Conservation (phyloP, 768 basidiomycete species). For the Trametes gibbosa region DNA sequence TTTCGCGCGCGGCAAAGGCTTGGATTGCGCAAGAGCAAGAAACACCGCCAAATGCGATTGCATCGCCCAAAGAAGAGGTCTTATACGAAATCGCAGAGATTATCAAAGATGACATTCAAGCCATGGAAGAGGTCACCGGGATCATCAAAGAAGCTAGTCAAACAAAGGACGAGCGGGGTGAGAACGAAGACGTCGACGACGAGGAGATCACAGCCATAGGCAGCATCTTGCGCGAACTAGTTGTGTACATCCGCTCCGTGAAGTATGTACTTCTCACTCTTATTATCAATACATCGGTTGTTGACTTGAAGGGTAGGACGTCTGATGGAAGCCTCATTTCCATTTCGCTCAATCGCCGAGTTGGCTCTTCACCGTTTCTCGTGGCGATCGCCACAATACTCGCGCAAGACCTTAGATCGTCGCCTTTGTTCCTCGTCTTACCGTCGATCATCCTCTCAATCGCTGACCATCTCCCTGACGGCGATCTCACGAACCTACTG, state of each 20-base stretch:
- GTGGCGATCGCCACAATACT: conserved; percentile 61
- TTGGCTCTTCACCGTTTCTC: conserved; percentile 59
- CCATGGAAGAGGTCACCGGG: conserved; percentile 63
- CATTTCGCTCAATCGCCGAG: conserved; percentile 51
- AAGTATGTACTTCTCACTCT: conserved; percentile 44
- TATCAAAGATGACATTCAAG: neutral
- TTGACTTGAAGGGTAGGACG: conserved; percentile 34
- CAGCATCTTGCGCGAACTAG: conserved; percentile 56
- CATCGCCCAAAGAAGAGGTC: conserved; percentile 34
- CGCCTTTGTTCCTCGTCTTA: conserved; percentile 57
- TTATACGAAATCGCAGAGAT: neutral
- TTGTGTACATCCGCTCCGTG: conserved; percentile 53
- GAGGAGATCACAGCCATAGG: conserved; percentile 69
- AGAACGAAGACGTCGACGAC: conserved; percentile 64
- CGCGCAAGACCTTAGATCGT: conserved; percentile 53
- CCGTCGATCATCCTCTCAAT: conserved; percentile 63
- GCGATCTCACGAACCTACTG: conserved; percentile 62
- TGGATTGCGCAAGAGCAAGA: conserved; percentile 49
- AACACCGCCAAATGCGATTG: conserved; percentile 24
- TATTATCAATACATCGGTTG: neutral
- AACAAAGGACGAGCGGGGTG: conserved; percentile 55
- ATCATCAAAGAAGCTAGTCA: conserved; percentile 71
- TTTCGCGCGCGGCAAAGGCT: conserved; percentile 52
- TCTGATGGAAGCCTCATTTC: conserved; percentile 43
- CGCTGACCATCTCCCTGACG: conserved; percentile 66